Conservation (phyloP, 257 asterid species). For the Capsicum rhomboideum region DNA sequence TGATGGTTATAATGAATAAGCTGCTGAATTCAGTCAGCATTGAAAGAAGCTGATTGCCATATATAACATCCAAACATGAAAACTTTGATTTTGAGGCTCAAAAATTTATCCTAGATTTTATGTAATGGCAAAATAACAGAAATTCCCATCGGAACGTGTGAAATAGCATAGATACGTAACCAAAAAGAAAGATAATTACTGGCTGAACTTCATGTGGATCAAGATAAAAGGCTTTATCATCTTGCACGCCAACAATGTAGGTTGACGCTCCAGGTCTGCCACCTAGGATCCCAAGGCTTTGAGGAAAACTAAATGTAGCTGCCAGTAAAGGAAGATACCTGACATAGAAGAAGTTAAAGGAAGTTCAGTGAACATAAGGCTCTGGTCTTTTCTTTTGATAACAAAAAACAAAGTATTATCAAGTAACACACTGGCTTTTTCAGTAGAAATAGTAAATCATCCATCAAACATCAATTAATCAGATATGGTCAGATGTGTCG, state of each 20-base stretch:
- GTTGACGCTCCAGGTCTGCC: slow-evolving; percentile 98
- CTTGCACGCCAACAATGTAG: slow-evolving; percentile 93
- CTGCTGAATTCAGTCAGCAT: neutral
- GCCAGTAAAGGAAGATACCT: slow-evolving; percentile 87
- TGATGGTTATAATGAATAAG: neutral
- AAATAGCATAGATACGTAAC: neutral
- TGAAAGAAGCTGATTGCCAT: neutral
- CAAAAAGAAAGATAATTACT: slow-evolving; percentile 29
- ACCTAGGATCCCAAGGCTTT: slow-evolving; percentile 92
- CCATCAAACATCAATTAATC: neutral
- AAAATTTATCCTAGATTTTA: neutral
- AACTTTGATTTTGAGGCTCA: neutral
- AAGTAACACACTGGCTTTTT: neutral
- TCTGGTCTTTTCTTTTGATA: neutral
- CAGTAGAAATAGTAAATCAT: neutral
- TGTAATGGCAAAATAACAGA: neutral
- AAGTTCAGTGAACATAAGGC: neutral
- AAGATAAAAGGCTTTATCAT: slow-evolving; percentile 82
- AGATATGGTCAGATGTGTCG: neutral
- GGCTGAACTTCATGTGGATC: slow-evolving; percentile 98
- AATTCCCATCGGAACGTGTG: neutral
- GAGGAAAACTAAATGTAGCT: slow-evolving; percentile 86
- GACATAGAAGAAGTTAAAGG: neutral
- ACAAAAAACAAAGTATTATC: neutral
- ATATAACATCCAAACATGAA: neutral